Conservation (phyloP, 352 stramenopile species). For the Globisporangium nunn region DNA sequence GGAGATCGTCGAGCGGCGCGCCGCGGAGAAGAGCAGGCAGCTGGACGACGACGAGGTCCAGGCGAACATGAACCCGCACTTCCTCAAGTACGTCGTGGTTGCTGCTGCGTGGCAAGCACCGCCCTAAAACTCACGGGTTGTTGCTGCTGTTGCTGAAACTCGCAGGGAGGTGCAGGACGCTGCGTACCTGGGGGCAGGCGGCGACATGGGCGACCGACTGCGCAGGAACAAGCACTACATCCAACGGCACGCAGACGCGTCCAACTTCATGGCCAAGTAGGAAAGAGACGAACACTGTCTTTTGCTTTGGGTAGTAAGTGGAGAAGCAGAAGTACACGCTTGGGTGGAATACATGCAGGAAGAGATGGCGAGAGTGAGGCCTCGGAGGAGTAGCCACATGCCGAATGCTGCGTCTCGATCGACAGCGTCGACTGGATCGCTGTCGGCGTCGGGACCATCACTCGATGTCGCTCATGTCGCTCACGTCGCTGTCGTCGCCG, state of each 20-base stretch:
- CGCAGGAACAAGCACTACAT: conserved; percentile 83
- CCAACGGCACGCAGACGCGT: conserved; percentile 64
- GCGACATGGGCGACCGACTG: conserved; percentile 68
- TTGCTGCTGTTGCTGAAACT: neutral
- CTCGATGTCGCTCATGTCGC: conserved; percentile 80
- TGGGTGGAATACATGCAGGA: neutral
- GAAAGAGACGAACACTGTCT: neutral
- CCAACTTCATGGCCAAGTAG: conserved; percentile 78
- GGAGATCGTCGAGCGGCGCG: conserved; percentile 44
- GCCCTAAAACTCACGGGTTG: too few species aligned
- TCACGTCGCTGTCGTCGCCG: conserved; percentile 76
- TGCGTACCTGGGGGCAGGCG: conserved; percentile 57
- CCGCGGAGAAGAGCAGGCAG: conserved; percentile 40
- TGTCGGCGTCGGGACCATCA: neutral
- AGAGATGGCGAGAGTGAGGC: neutral
- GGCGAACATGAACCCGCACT: conserved; percentile 53
- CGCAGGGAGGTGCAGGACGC: conserved; percentile 61
- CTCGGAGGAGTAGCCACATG: conserved; percentile 8
- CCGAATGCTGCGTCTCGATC: conserved; percentile 7
- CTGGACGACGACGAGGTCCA: conserved; percentile 51
- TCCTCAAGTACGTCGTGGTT: conserved; percentile 49
- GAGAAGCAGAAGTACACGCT: neutral
- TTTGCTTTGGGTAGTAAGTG: neutral
- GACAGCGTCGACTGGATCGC: neutral
- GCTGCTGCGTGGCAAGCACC: neutral